These are phyloP conservation scores for Umbelopsis sp. DNA, from an alignment of 192 early-diverging fungal genomes.

Conservation along the genomic window DNA sequence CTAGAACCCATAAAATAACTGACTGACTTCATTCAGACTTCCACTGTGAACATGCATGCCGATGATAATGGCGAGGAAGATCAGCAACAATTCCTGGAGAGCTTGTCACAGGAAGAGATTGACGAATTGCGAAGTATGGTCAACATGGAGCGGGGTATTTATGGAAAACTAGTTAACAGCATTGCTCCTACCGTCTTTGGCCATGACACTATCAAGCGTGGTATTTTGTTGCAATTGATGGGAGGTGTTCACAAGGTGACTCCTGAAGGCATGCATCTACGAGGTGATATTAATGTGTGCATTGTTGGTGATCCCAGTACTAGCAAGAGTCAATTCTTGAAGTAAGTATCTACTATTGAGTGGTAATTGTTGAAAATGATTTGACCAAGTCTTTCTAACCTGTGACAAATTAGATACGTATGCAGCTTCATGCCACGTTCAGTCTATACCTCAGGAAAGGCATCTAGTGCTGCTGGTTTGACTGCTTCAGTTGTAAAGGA, in stretches of 20 bases:
- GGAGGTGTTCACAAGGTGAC: constrained; percentile 96
- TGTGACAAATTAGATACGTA: constrained; percentile 70
- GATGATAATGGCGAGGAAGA: constrained; percentile 63
- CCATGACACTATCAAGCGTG: constrained; percentile 95
- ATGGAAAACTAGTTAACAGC: constrained; percentile 76
- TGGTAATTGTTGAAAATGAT: neutral
- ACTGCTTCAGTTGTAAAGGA: constrained; percentile 95
- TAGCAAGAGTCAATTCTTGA: constrained; percentile 94
- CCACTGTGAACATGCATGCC: constrained; percentile 54
- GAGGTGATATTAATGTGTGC: constrained; percentile 98
- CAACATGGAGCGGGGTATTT: constrained; percentile 61
- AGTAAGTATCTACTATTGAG: constrained; percentile 47
- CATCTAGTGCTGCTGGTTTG: constrained; percentile 93
- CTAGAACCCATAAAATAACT: constrained; percentile 11
- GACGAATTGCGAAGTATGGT: constrained; percentile 75
- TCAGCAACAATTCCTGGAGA: constrained; percentile 60
- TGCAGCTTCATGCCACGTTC: constrained; percentile 88
- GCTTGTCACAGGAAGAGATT: constrained; percentile 72
- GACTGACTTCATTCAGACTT: constrained; percentile 25
- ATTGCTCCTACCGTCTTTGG: constrained; percentile 93
- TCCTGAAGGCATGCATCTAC: constrained; percentile 88
- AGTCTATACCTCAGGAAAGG: constrained; percentile 96
- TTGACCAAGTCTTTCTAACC: neutral
- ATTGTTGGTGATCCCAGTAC: constrained; percentile 96
- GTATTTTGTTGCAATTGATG: constrained; percentile 88